Base-by-base conservation (phyloP, 1,284 basidiomycete genomes). In the Stereum hirsutum region DNA sequence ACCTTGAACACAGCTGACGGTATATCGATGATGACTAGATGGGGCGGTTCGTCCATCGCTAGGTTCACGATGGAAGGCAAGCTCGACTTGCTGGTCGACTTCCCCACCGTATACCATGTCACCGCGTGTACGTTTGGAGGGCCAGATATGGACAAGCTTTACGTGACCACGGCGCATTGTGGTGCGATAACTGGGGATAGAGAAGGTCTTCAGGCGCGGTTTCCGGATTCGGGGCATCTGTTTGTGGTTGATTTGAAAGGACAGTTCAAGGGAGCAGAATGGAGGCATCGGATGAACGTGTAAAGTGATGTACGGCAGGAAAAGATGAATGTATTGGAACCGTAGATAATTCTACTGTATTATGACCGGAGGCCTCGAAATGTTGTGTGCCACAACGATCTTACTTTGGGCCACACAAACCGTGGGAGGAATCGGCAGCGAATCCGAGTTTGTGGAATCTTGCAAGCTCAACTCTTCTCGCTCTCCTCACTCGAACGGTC, bases 31-130 rank as follows among this genome's bases (percentile, higher is more conserved):
- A n/a, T n/a, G n/a, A n/a, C n/a, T n/a, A n/a, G n/a, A n/a, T n/a
- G n/a, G n/a, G n/a, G n/a, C n/a, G n/a, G n/a, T n/a, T n/a, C n/a
- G n/a, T n/a, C n/a, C n/a, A n/a, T n/a, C n/a, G n/a, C n/a, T n/a
- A n/a, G n/a, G n/a, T n/a, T n/a, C n/a, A n/a, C n/a, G n/a, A n/a
- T n/a, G n/a, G n/a, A n/a, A n/a, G n/a, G n/a, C n/a, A n/a, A n/a
- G n/a, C n/a, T n/a, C n/a, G n/a, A n/a, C n/a, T n/a, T n/a, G n/a
- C n/a, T n/a, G n/a, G n/a, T n/a, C n/a, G 57, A 64, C 68, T 48
- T 81, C 83, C 49, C 78, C 79, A 52, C 75, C 72, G 17, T 84
- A 84, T 53, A 78, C n/a, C n/a, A n/a, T n/a, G 82, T 55, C 75
- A 79, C 49, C 62, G 74, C 39, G 57, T 15, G 11, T 40, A 20